These are phyloP conservation scores for Usnea hakonensis DNA, from an alignment of 495 filamentous ascomycete species.

Conservation along the genomic window DNA sequence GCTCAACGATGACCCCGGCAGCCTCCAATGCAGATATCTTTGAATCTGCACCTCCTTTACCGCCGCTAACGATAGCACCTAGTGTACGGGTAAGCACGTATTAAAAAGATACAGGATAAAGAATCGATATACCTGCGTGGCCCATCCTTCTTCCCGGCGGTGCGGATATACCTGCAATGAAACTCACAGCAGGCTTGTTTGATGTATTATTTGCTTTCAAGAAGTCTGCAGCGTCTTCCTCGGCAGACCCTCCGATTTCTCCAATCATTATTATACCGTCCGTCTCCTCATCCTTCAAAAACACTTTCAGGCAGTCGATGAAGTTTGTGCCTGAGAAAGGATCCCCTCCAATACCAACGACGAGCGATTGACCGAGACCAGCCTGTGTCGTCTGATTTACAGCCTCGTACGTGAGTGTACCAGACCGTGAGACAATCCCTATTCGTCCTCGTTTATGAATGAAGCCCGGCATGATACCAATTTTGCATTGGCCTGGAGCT, in stretches of 20 bases:
- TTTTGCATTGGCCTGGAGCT: conserved; percentile 97
- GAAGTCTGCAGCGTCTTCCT: conserved; percentile 97
- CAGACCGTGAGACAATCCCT: conserved; percentile 96
- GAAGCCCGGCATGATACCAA: conserved; percentile 99
- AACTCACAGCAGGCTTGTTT: conserved; percentile 94
- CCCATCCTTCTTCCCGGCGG: conserved; percentile 96
- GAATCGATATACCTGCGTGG: conserved; percentile 63
- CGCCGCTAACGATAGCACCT: conserved; percentile 90
- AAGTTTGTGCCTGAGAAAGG: conserved; percentile 99
- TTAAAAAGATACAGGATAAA: not conserved
- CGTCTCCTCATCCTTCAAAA: conserved; percentile 91
- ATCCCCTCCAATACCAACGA: conserved; percentile 97
- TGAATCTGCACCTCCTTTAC: conserved; percentile 93
- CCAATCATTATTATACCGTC: conserved; percentile 99
- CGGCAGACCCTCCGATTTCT: conserved; percentile 94
- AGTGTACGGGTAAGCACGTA: conserved; percentile 15
- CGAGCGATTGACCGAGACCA: conserved; percentile 93
- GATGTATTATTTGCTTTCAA: conserved; percentile 79
- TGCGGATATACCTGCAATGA: conserved; percentile 97
- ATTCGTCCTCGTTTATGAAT: conserved; percentile 99
- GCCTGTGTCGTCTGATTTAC: conserved; percentile 99
- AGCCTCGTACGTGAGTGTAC: conserved; percentile 97
- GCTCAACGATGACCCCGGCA: conserved; percentile 92
- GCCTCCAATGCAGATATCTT: conserved; percentile 93
- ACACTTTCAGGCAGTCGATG: conserved; percentile 96